Evolutionary conservation across 208 protist genomes (phyloP).

Genomic region (Acanthamoeba sp.): DNA sequence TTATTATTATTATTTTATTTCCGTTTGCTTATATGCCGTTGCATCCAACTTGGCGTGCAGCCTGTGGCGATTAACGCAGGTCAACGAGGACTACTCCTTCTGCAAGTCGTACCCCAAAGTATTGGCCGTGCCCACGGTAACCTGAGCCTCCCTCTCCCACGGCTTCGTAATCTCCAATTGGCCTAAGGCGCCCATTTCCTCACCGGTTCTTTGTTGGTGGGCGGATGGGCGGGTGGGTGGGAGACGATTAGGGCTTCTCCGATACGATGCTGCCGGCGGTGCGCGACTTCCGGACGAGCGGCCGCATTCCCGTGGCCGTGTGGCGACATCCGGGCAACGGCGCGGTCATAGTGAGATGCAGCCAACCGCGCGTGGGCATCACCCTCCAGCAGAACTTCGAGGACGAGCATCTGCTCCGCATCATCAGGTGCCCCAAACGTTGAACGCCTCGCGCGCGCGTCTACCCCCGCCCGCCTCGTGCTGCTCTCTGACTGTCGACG

Average conservation of each 20-base stretch:
- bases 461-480: no score
- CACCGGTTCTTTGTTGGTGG: no score
- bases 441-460: no score
- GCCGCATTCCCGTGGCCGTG: conserved; percentile 76
- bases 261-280: conserved; percentile 17
- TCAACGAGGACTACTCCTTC: conserved; percentile 30
- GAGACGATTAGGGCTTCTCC: background rate
- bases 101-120: conserved; percentile 40
- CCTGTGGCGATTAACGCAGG: conserved; percentile 34
- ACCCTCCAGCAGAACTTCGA: conserved; percentile 41
- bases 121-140: conserved; percentile 9
- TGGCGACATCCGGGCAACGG: conserved; percentile 64
- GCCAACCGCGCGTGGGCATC: conserved; percentile 76
- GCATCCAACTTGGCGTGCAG: background rate
- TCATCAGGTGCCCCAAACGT: conserved; percentile 57
- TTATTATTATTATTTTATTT: no score
- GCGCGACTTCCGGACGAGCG: conserved; percentile 73
- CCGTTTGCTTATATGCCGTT: no score
- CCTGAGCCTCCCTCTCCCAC: background rate
- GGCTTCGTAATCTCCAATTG: background rate
- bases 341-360: conserved; percentile 16
- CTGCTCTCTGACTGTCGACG: background rate
- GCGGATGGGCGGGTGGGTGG: background rate
- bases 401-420: conserved; percentile 78
- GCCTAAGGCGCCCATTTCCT: no score